phyloP scores from a whole-genome alignment of 2,329 filamentous ascomycete species.

The Sporothrix protearum region DNA sequence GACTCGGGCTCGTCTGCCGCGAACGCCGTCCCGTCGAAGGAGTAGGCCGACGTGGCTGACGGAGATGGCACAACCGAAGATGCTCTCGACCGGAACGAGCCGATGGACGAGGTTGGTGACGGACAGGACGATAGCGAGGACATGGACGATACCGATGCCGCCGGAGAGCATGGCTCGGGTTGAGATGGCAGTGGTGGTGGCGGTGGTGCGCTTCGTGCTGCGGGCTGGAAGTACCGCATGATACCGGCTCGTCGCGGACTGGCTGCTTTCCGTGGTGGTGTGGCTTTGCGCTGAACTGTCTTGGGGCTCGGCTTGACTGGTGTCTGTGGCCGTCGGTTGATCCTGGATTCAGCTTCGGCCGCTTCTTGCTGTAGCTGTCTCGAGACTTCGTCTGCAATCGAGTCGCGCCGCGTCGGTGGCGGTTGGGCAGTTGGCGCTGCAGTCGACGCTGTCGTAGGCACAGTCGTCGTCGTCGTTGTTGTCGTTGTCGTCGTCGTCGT shows the following conservation, averaged over 20 bases:
- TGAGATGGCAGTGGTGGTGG: conserved; percentile 1
- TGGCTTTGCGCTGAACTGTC: not conserved
- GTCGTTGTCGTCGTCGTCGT: not conserved
- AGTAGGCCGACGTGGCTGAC: not conserved
- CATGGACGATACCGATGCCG: conserved; percentile 13
- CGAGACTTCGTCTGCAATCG: conserved; percentile 11
- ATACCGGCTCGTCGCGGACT: conserved; percentile 24
- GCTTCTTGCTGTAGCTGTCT: conserved; percentile 21
- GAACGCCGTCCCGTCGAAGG: not conserved
- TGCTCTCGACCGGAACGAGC: not conserved
- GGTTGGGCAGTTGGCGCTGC: not conserved
- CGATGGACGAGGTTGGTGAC: conserved; percentile 20
- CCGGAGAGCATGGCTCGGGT: not conserved
- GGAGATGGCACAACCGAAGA: not conserved
- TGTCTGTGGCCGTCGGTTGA: not conserved
- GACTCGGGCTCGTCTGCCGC: not conserved
- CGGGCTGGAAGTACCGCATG: conserved; percentile 29
- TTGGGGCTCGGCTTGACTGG: not conserved
- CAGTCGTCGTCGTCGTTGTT: not conserved
- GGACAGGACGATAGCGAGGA: conserved; percentile 14
- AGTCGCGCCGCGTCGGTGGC: not conserved
- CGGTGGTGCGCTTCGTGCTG: not conserved
- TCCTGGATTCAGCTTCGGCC: conserved; percentile 5
- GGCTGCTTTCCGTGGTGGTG: not conserved
- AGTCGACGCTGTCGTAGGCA: not conserved